Percentiles rank a stretch among this genome's conserved stretches.
Evolutionary conservation across 164 flowering plant genomes (phyloP).

Genomic region (Umbilicus rupestris): DNA sequence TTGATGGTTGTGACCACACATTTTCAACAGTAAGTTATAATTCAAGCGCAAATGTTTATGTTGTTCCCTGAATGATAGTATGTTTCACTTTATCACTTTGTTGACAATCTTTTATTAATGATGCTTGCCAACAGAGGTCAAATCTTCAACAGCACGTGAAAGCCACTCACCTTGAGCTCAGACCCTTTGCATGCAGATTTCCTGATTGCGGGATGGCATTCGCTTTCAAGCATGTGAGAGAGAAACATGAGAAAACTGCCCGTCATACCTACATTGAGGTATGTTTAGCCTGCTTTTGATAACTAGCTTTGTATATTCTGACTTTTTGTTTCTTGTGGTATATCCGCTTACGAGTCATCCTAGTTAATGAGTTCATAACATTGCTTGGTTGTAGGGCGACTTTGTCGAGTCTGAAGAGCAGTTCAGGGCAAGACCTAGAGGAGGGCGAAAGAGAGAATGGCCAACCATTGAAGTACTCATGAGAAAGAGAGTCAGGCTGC

Average conservation of each 20-base stretch:
- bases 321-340: neutral
- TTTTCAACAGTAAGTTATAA: constrained; percentile 56
- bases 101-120: neutral
- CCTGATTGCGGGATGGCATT: constrained; percentile 61
- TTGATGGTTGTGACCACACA: constrained; percentile 38
- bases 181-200: constrained; percentile 50
- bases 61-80: neutral
- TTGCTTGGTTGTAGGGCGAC: constrained; percentile 38
- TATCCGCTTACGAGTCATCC: neutral
- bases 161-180: constrained; percentile 53
- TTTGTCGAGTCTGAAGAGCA: constrained; percentile 51
- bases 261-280: constrained; percentile 44
- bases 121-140: constrained; percentile 37
- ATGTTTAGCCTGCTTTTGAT: constrained; percentile 15
- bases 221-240: constrained; percentile 70
- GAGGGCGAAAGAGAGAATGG: constrained; percentile 57
- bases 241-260: constrained; percentile 64
- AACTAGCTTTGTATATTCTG: too few species aligned
- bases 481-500: constrained; percentile 56
- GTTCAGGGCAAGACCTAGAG: constrained; percentile 46
- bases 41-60: neutral
- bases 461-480: constrained; percentile 37
- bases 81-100: neutral
- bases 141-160: constrained; percentile 71
- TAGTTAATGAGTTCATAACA: neutral